Evolutionary conservation across 805 yeast genomes (phyloP).

Genomic region (Starmerella vaccinii): DNA sequence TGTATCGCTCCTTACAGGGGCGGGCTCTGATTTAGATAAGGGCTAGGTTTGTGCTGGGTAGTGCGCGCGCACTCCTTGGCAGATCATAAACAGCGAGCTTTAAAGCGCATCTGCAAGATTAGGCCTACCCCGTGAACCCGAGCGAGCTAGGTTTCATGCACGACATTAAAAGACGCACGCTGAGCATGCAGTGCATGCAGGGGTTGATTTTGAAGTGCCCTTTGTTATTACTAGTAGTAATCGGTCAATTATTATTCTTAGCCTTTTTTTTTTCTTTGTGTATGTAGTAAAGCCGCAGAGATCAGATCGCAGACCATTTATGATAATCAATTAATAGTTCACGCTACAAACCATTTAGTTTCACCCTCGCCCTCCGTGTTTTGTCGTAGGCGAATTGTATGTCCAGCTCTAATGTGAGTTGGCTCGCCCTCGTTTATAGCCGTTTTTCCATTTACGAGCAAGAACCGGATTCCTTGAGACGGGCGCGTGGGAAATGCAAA

Average conservation of each 20-base stretch:
- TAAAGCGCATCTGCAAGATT: too few species aligned
- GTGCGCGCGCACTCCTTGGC: background rate
- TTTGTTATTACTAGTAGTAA: too few species aligned
- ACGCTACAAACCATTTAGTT: background rate
- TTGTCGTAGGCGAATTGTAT: background rate
- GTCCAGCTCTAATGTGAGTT: slow-evolving; percentile 11
- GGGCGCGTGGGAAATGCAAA: slow-evolving; percentile 11
- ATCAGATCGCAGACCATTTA: too few species aligned
- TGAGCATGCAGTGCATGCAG: too few species aligned
- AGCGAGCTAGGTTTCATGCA: background rate
- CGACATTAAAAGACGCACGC: too few species aligned
- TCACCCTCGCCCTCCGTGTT: background rate
- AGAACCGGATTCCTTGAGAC: slow-evolving; percentile 9
- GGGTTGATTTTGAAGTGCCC: too few species aligned
- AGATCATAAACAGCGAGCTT: background rate
- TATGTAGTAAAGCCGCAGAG: too few species aligned
- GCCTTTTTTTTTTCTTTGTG: too few species aligned
- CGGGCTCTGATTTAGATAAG: background rate
- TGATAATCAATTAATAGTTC: too few species aligned
- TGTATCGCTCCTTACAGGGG: background rate
- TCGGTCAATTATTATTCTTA: too few species aligned
- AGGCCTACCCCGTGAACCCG: too few species aligned
- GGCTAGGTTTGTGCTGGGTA: background rate
- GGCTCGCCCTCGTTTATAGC: slow-evolving; percentile 16
- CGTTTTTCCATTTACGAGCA: slow-evolving; percentile 15